Evolutionary conservation across 352 stramenopile species (phyloP).

Genomic region (Phytophthora palmivora): DNA sequence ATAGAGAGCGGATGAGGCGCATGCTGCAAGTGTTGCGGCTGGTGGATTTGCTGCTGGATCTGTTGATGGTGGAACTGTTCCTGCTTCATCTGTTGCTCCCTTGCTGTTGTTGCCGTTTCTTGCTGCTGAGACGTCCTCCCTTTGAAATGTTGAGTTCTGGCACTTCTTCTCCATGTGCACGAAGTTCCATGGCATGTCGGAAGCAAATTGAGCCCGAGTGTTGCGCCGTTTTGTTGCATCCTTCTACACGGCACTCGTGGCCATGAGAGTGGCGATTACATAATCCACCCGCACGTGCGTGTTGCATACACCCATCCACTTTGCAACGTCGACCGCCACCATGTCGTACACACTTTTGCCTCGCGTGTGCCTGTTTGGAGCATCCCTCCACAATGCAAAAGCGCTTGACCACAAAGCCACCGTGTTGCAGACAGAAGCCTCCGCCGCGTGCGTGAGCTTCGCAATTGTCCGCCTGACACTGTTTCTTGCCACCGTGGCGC

Average conservation of each 20-base stretch:
- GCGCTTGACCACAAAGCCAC: conserved; percentile 83
- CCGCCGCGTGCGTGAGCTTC: conserved; percentile 76
- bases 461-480: conserved; percentile 79
- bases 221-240: conserved; percentile 85
- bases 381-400: conserved; percentile 86
- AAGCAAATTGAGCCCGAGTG: conserved; percentile 82
- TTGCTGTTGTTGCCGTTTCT: conserved; percentile 77
- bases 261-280: conserved; percentile 82
- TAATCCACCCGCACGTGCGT: conserved; percentile 69
- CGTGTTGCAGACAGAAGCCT: conserved; percentile 80
- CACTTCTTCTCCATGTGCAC: conserved; percentile 71
- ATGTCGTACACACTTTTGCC: conserved; percentile 81
- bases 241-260: conserved; percentile 78
- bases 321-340: conserved; percentile 75
- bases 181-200: conserved; percentile 78
- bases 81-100: conserved; percentile 75
- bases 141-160: conserved; percentile 83
- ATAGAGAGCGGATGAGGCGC: conserved; percentile 39
- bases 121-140: conserved; percentile 69
- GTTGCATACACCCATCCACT: conserved; percentile 77
- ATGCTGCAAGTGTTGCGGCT: conserved; percentile 39
- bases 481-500: conserved; percentile 82
- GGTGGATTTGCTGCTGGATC: conserved; percentile 69
- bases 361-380: conserved; percentile 77
- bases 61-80: conserved; percentile 82